Evolutionary conservation across 2,329 filamentous ascomycete species (phyloP), one percentile per base, ranked within the genome.

Genomic region (Pseudogymnoascus sp.): DNA sequence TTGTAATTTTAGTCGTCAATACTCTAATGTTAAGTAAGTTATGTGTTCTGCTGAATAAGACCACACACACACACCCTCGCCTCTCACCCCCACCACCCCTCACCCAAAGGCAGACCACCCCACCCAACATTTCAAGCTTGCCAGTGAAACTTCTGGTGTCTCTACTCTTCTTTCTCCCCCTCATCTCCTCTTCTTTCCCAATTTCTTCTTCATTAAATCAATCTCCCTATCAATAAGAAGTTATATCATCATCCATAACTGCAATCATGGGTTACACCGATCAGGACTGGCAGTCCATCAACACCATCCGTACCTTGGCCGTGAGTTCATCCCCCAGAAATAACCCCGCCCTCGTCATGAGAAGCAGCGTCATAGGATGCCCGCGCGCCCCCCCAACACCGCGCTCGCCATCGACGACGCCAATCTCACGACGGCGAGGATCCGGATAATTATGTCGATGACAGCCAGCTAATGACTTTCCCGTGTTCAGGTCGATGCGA

Each of bases 301-400:
- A 97, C 88, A 96, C 93, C 79, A 97, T 99, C 83, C 91, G 95
- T 78, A 80, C 91, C 76, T 86, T 99, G 73, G 93, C 95, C 77
- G 95, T 97, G 88, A 79, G 92, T 88, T 67, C 63, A 67, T 70
- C 68, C 62, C 60, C 63, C 64, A 64, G 65, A 62, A 66, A 68
- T 73, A 73, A 73, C 75, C 76, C 75, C 75, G 71, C 75, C 71
- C 74, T 70, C 63, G 42, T 57, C 54, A 31, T 62, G 31, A 37
- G 59, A 37, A 40, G 59, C 62, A 45, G 59, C 62, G 60, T 65
- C 66, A 54, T 54, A 54, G 47, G 47, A 54, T 16, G 47, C 39
- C 5, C 26, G 26, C 47, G 47, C n/a, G 26, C 21, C 14, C 29
- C 3, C 26, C 21, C 26, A 31, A 31, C 47, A 54, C 14, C 10